Conservation (phyloP, 1,284 basidiomycete genomes). For the Heimioporus retisporus region DNA sequence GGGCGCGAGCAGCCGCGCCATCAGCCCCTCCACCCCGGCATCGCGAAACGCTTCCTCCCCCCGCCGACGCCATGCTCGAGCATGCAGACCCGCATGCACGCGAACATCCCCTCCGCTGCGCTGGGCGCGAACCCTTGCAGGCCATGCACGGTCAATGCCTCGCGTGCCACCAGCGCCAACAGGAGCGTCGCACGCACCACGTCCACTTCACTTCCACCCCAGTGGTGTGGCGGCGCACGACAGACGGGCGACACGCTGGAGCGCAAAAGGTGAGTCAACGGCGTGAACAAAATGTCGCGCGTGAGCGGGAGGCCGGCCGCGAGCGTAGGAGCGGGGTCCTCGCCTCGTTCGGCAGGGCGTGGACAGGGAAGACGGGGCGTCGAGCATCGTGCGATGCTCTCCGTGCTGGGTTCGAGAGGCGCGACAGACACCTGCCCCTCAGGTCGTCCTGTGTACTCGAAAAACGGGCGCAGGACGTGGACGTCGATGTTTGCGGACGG, state of each 20-base stretch:
- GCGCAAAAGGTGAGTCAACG: conserved; percentile 86
- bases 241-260: conserved; percentile 84
- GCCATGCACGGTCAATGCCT: conserved; percentile 55
- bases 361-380: conserved; percentile 62
- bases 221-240: conserved; percentile 73
- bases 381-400: conserved; percentile 63
- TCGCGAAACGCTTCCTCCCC: conserved; percentile 65
- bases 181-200: conserved; percentile 77
- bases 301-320: conserved; percentile 69
- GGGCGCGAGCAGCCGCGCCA: conserved; percentile 70
- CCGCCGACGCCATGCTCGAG: conserved; percentile 72
- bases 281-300: conserved; percentile 65
- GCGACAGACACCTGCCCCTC: conserved; percentile 51
- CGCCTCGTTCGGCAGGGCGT: background rate
- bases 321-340: background rate
- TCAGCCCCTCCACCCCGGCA: conserved; percentile 62
- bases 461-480: conserved; percentile 67
- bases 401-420: conserved; percentile 57
- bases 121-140: conserved; percentile 53
- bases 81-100: conserved; percentile 96
- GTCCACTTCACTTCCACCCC: conserved; percentile 87
- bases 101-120: conserved; percentile 72
- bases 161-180: conserved; percentile 59
- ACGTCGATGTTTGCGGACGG: conserved; percentile 37
- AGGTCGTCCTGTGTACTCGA: conserved; percentile 55